Conservation (phyloP, 768 basidiomycete genomes). For the Scleroderma citrinum region DNA sequence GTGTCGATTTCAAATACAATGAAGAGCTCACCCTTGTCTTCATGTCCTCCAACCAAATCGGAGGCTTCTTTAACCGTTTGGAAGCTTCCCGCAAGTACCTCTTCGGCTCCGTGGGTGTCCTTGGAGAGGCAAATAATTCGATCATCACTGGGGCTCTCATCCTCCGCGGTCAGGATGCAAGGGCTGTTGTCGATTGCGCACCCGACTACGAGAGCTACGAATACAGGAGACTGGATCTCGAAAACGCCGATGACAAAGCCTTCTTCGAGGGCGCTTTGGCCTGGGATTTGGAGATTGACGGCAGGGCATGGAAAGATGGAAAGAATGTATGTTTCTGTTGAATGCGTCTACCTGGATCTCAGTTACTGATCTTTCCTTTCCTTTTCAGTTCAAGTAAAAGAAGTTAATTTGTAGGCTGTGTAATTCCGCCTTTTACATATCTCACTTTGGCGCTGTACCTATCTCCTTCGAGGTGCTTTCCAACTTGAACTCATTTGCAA, state of each 20-base stretch:
- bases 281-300: conserved; percentile 88
- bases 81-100: conserved; percentile 97
- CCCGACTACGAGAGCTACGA: conserved; percentile 91
- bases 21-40: conserved; percentile 85
- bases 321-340: conserved; percentile 62
- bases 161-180: conserved; percentile 69
- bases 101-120: conserved; percentile 89
- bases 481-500: neutral
- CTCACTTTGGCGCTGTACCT: neutral
- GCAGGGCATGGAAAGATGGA: conserved; percentile 87
- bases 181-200: conserved; percentile 68
- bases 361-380: neutral
- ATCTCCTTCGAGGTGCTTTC: neutral
- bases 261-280: conserved; percentile 92
- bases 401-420: neutral
- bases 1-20: conserved; percentile 96
- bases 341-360: neutral
- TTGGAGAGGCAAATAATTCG: conserved; percentile 74
- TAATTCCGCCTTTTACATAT: neutral
- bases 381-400: conserved; percentile 27
- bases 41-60: conserved; percentile 93
- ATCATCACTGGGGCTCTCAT: conserved; percentile 80
- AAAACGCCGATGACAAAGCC: conserved; percentile 67
- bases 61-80: conserved; percentile 96
- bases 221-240: conserved; percentile 73